Evolutionary conservation across 176 grass and related monocot species (phyloP), one percentile per base, ranked within the genome.

Genomic region (Rhynchospora pubera): DNA sequence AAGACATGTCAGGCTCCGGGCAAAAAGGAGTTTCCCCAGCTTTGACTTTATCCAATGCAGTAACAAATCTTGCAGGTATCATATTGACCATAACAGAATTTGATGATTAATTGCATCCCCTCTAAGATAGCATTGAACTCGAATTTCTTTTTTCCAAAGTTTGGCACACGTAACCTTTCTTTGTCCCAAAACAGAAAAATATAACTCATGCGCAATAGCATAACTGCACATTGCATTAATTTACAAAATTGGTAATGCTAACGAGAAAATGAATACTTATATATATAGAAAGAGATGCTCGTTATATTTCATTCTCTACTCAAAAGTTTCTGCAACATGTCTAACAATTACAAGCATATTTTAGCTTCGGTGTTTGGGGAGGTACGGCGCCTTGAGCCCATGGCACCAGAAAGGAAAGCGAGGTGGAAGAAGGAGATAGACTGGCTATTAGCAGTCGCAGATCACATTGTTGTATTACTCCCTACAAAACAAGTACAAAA

Each of bases 1-100:
- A 96, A 83, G 93, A 96, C 86, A 96, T 96, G 93, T 96, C 93
- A 5, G 93, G 93, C 18, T 90, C 90, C 12, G 93, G 93, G 21
- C 72, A 22, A 1, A 96, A 96, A 84, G 93, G 93, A 66, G 93
- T 96, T 80, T 82, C 93, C 61, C 91, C 93, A 13, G 90, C 93
- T 65, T 86, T 96, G 30, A 90, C 93, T 28, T 68, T 96, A 44
- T 96, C 93, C 61, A 96, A 96, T 81, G 90, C 93, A 86, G 80
- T 96, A 82, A 96, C 93, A 19, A 96, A 96, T 61, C 93, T 96
- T 68, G 93, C 93, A 96, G 93, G 93, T 96, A 62, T 62, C 6
- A 76, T 1, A 30, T 30, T 55, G 2, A 53, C 28, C 13, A 76
- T 32, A 16, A 56, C 23, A 76, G 23, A 76, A 56, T 55, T 70